Evolutionary conservation across 1,284 basidiomycete genomes (phyloP), one percentile per base, ranked within the genome.

Genomic region (Trametes polyzona): DNA sequence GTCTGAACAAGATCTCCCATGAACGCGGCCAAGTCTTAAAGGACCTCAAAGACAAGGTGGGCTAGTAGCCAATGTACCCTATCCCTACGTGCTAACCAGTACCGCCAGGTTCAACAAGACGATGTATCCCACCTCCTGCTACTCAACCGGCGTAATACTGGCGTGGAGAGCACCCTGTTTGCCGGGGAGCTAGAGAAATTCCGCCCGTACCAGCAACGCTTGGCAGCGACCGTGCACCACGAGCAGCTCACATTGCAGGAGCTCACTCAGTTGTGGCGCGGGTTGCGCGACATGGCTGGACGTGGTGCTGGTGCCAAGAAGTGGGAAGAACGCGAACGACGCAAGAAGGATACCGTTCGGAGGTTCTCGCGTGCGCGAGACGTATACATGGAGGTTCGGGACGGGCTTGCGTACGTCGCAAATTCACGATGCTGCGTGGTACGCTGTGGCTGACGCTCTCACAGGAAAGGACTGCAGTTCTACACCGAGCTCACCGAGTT

Each of bases 111-210:
- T 43, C 97, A 98, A 83, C 81, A 83, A 27, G 97, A 99, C 74
- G 97, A 99, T 67, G 96, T 99, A 9, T 98, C 96, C 0, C 95
- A 97, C 69, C 79, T 98, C 0, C 83, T 99, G 0, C 84, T 99
- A 2, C 83, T 98, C 50, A 97, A 98, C 70, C 87, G 94, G 14
- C 89, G 95, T 16, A 90, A 94, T 59, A 83, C 86, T 24, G 86
- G 87, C 35, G 89, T 92, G 4, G 95, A 98, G 65, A 88, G 92
- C 0, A 83, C 92, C 1, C 80, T 98, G 16, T 98, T 98, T 67
- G 92, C 94, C 0, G 83, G 88, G 6, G 96, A 98, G 73, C 83
- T 98, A 16, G 96, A 98, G 73, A 98, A 98, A 74, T 98, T 98
- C 78, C 82, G 86, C 21, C 93, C 95, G 1, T 95, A 93, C 69